These are phyloP conservation scores for Corymbia calophylla DNA, from an alignment of 441 rosid species.

Conservation along the genomic window DNA sequence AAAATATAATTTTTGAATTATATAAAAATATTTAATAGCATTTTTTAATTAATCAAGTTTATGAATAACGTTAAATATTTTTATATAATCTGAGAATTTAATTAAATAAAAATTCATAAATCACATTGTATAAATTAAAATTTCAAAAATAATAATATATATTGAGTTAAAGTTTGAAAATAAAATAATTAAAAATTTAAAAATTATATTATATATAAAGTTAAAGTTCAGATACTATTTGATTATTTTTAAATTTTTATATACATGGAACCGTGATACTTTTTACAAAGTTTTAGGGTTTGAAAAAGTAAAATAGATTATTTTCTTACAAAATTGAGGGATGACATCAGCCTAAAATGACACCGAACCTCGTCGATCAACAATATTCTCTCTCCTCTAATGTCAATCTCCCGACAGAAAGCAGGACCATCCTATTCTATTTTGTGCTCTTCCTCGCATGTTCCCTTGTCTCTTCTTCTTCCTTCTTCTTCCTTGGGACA, in stretches of 20 bases:
- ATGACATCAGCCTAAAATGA: not conserved
- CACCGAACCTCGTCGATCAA: not conserved
- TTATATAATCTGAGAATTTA: no score
- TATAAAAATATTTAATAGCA: not conserved
- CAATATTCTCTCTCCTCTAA: not conserved
- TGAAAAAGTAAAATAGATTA: not conserved
- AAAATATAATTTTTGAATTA: no score
- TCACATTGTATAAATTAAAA: no score
- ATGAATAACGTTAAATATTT: not conserved
- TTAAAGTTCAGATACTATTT: no score
- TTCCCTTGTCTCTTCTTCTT: not conserved
- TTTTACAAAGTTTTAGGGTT: not conserved
- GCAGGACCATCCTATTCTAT: not conserved
- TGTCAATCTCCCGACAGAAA: not conserved
- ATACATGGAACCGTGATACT: not conserved
- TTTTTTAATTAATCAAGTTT: no score
- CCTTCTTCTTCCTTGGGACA: not conserved
- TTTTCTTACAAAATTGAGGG: not conserved
- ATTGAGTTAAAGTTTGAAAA: no score
- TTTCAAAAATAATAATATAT: fast-evolving
- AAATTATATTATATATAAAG: fast-evolving
- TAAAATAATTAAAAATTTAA: no score
- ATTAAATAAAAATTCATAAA: no score
- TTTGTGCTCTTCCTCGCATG: not conserved
- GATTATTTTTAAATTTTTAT: no score